Base-by-base conservation (phyloP, 1,284 basidiomycete genomes). In the Trametes polyzona region DNA sequence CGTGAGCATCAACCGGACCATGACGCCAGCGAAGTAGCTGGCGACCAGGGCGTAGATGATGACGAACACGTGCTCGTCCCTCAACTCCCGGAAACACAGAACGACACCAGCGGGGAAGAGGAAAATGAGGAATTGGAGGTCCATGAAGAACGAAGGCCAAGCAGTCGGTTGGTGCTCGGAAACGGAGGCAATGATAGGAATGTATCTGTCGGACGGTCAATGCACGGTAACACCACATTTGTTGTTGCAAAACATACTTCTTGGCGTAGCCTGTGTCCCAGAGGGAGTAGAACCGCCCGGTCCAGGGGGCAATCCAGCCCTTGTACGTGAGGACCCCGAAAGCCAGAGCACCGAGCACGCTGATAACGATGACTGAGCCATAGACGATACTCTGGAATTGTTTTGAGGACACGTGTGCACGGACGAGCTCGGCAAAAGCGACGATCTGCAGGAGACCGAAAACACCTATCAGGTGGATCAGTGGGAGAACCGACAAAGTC, bases 121-220 rank as follows among this genome's bases (percentile, higher is more conserved):
- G 84, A 95, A 98, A 67, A 99, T 92, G 71, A 99, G 89, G 83
- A 97, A 91, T 69, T 98, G 92, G 58, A 99, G 86, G 74, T 99
- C 96, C 88, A 98, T 98, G 82, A 98, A 99, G 86, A 99, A 99
- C 2, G 96, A 90, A 3, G 96, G 95, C 97, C 97, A 99, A 36
- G 97, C 96, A 10, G 97, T 99, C 14, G 97, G 97, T 74, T 99
- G 97, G 77, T 99, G 97, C 76, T 99, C 97, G n/a, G 95, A 98
- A 19, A 98, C 97, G 19, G 96, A 98, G 6, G 97, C 97, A 69
- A 99, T 98, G 78, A 99, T 98, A 32, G 96, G 96, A 68, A 98
- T 95, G 73, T 95, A 92, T 71, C 92, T 93, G 66, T 11, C 39
- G 7, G 2, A n/a, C 24, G 8, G 16, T 17, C 17, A 56, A 48